Evolutionary conservation across 208 protist genomes (phyloP), one percentile per base, ranked within the genome.

Genomic region (Leptomonas seymouri): DNA sequence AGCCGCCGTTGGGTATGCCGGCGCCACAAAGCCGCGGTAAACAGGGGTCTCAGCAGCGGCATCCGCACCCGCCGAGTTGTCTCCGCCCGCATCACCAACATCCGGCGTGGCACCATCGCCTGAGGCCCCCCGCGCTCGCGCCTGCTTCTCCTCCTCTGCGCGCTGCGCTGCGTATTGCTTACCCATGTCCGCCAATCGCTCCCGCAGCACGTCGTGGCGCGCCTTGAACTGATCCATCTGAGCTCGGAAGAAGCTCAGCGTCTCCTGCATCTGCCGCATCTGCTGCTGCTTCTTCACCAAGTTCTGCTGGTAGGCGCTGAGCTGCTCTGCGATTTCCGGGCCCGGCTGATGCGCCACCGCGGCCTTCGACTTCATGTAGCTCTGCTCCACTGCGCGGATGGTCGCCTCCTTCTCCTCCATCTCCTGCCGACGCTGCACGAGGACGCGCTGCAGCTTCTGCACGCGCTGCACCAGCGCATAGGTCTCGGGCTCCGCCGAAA

Each of bases 311-410:
- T 98, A 98, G 59, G 97, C 77, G 45, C 81, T 88, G 6, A 99
- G 90, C 86, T 99, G 95, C 82, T 98, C 95, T 23, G 97, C 93
- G n/a, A 94, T 93, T 78, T 99, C 97, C 4, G 97, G 97, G 20
- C 97, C 97, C 3, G 97, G 97, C 79, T 98, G 96, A 39, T 97
- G 76, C 21, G 93, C 89, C 25, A 99, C 85, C 39, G 95, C 82
- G 25, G 93, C 85, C 87, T 99, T 98, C 50, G 97, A 84, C 76
- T 98, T 94, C 59, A 97, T 76, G 74, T 99, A 99, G 36, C 85
- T 55, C 73, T 97, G 90, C 76, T 99, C 97, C 73, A 93, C 87
- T 46, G 93, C 71, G 39, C 88, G 74, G 63, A 99, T 98, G 4
- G 91, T 64, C 39, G 90, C 49, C 73, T 99, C 95, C 75, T 97